These are phyloP conservation scores for Violaceomyces palustris DNA, from an alignment of 1,284 basidiomycete species.

Conservation along the genomic window DNA sequence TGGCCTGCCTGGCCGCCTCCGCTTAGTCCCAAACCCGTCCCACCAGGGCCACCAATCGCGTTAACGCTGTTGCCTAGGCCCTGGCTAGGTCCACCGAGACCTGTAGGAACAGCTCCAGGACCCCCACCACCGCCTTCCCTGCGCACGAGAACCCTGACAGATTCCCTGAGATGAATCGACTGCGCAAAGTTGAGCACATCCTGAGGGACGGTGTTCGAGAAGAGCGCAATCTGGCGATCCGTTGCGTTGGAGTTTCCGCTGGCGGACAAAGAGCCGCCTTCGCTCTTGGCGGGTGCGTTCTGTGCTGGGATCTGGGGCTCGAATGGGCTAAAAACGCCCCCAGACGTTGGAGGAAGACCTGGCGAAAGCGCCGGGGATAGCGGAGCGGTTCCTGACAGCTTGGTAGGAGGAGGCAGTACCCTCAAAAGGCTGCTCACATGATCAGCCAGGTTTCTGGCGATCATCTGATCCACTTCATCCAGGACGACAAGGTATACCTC, in stretches of 20 bases:
- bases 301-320: slow-evolving; percentile 54
- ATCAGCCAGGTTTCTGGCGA: slow-evolving; percentile 91
- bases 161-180: slow-evolving; percentile 81
- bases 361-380: slow-evolving; percentile 9
- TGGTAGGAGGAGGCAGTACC: slow-evolving; percentile 68
- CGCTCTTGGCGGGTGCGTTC: slow-evolving; percentile 17
- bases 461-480: slow-evolving; percentile 95
- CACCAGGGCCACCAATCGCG: too few species aligned
- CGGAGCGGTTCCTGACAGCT: not conserved
- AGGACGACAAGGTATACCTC: slow-evolving; percentile 88
- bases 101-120: not conserved
- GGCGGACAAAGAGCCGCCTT: slow-evolving; percentile 19
- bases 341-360: slow-evolving; percentile 9
- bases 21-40: too few species aligned
- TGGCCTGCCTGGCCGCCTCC: not conserved
- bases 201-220: slow-evolving; percentile 89
- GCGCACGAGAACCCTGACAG: slow-evolving; percentile 88
- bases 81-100: not conserved
- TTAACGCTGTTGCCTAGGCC: not conserved
- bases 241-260: slow-evolving; percentile 54
- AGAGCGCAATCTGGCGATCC: slow-evolving; percentile 90
- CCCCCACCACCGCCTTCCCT: slow-evolving; percentile 64
- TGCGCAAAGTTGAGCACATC: slow-evolving; percentile 86
- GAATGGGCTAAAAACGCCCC: slow-evolving; percentile 53
- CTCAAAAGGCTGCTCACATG: slow-evolving; percentile 88